Evolutionary conservation across 176 grass and related monocot genomes (phyloP).

Genomic region (Paspalum vaginatum): DNA sequence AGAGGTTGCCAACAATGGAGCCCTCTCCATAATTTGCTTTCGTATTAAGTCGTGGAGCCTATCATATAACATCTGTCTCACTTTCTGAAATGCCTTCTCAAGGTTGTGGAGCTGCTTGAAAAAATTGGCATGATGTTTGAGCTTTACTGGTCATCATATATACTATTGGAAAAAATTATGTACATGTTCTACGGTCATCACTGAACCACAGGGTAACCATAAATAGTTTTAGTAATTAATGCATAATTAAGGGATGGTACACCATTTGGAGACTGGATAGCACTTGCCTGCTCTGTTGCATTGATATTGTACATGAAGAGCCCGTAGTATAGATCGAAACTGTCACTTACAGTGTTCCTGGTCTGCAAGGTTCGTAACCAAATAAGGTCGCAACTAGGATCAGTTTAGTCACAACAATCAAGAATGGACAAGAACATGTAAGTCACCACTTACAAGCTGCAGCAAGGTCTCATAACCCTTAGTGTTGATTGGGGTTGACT

Average conservation of each 20-base stretch:
- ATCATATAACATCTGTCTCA: conserved; percentile 60
- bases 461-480: conserved; percentile 72
- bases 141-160: not conserved
- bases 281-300: conserved; percentile 74
- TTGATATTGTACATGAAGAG: conserved; percentile 85
- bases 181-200: not conserved
- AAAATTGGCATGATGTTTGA: not conserved
- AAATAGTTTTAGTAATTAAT: not conserved
- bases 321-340: conserved; percentile 70
- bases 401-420: not conserved
- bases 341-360: conserved; percentile 60
- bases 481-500: conserved; percentile 75
- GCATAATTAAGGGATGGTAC: not conserved
- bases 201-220: not conserved
- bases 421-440: not conserved
- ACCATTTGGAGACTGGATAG: not conserved
- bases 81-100: conserved; percentile 56
- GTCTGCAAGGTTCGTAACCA: conserved; percentile 34
- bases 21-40: conserved; percentile 69
- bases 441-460: conserved; percentile 61
- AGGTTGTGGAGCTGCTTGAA: conserved; percentile 56
- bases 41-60: conserved; percentile 61
- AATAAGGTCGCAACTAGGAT: conserved; percentile 2
- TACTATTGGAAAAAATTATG: not conserved
- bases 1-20: not conserved